Evolutionary conservation across 2,329 filamentous ascomycete genomes (phyloP).

Genomic region (Pyricularia pennisetigena): DNA sequence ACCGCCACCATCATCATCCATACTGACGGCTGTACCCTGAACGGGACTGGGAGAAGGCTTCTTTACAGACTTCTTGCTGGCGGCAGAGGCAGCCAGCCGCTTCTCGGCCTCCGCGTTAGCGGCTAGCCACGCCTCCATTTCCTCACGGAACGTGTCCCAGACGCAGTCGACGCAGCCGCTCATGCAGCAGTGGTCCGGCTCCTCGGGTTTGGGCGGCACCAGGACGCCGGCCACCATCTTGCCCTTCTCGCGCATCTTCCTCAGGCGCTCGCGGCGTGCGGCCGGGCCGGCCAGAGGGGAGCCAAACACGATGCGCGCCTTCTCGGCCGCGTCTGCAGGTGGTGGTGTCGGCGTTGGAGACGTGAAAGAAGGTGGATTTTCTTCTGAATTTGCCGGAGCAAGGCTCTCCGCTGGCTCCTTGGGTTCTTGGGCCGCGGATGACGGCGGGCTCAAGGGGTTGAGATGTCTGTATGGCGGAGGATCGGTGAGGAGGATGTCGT

Average conservation of each 20-base stretch:
- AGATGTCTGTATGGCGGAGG: constrained; percentile 22
- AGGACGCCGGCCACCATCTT: constrained; percentile 65
- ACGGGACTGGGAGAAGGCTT: background rate
- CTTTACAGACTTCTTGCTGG: background rate
- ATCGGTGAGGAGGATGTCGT: constrained; percentile 43
- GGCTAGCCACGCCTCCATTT: constrained; percentile 79
- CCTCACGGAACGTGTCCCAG: constrained; percentile 85
- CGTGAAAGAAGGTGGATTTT: constrained; percentile 20
- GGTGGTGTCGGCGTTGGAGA: constrained; percentile 25
- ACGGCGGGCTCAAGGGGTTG: background rate
- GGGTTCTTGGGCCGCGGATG: constrained; percentile 4
- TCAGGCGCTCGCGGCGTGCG: constrained; percentile 53
- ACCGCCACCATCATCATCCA: constrained; percentile 75
- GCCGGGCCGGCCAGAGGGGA: constrained; percentile 65
- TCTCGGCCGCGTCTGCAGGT: constrained; percentile 40
- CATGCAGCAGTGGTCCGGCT: constrained; percentile 99
- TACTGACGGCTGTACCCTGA: constrained; percentile 34
- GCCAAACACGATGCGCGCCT: constrained; percentile 67
- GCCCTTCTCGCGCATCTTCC: constrained; percentile 46
- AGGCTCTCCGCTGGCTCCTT: background rate
- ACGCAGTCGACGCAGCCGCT: constrained; percentile 96
- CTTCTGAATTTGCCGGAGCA: constrained; percentile 8
- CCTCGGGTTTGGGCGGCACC: constrained; percentile 74
- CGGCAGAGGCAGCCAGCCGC: constrained; percentile 25
- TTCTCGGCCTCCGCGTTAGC: constrained; percentile 53